Base-by-base conservation (phyloP, 768 basidiomycete genomes). In the Coprinopsis marcescibilis region DNA sequence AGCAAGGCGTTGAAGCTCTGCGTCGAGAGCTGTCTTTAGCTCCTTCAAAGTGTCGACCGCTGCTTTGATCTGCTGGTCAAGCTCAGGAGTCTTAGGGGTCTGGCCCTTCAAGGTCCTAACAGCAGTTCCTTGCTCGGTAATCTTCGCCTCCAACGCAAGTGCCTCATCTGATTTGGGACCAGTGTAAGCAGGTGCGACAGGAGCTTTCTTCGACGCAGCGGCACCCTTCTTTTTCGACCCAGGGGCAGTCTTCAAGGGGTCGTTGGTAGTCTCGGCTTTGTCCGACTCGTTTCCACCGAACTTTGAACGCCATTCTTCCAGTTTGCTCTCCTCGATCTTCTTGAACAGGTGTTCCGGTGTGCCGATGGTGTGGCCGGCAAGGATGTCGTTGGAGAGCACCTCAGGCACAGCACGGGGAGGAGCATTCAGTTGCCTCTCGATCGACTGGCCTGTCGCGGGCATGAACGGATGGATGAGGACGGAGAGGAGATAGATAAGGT, bases 381-480 rank as follows among this genome's bases (percentile, higher is more conserved):
- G 76, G 51, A 99, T 82, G 61, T 98, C 96, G 54, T 79, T 81
- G 4, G 76, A 69, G 53, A 96, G 69, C 7, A 72, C 72, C 46
- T 75, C 75, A 1, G 95, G 89, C 2, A 95, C 83, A 7, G 76
- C 70, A 25, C 95, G 83, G 3, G 85, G 76, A 1, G 92, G 92
- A 0, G 92, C 93, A 59, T 96, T 90, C 52, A 98, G 77, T 59
- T 99, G 96, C 15, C 63, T 58, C 45, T 95, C 73, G 54, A 99
- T 93, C 2, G 81, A 72, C 20, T 78, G 80, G 27, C 86, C 82
- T 0, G 89, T 95, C 11, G 83, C 75, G 32, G 96, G 96, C 93
- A 99, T 97, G 81, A 91, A 99, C 0, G 96, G 95, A 60, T 93
- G 85, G 53, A 91, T 66, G 55, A 96, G 71, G 23, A 81, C 84